Evolutionary conservation across 257 asterid species (phyloP), one percentile per base, ranked within the genome.

Genomic region (Jaltomata sinuosa): DNA sequence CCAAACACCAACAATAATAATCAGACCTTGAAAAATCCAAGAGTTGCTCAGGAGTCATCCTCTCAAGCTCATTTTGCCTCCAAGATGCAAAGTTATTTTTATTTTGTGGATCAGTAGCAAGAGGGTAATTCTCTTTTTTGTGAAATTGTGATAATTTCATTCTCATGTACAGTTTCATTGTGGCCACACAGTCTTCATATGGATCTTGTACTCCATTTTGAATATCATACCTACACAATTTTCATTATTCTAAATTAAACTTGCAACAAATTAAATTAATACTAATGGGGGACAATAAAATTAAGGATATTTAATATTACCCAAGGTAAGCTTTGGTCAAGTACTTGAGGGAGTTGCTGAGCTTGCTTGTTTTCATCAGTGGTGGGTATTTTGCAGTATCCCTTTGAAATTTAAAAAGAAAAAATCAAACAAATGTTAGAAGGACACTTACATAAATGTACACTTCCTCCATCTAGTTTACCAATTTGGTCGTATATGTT

Each of bases 1-100:
- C 99, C 79, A 91, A 69, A 91, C 99, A 94, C 99, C 99, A 94
- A 87, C 98, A 94, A 76, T 88, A 93, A 83, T 94, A 96, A 84
- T 96, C 98, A 49, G 97, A 91, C 87, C 97, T 90, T 52, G 99
- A 94, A 38, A 94, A 36, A 38, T 93, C 97, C 82, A 94, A 76
- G 91, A 96, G 82, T 59, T 83, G 91, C 27, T 96, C 94, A 8
- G 99, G 96, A 77, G 77, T 85, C 98, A 96, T 92, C 87, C 91
- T 91, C 92, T 94, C 99, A 40, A 96, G 94, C 88, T 96, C 98
- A 40, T 85, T 89, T 85, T 96, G 98, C 86, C 97, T 52, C 91
- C 95, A 86, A 8, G 95, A 18, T 21, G 98, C 92, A 79, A 92
- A 90, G 47, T 90, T 95, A 87, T 93, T 94, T 67, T 94, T 87